Conservation (phyloP, 2,329 filamentous ascomycete genomes). For the Sporothrix curviconia region DNA sequence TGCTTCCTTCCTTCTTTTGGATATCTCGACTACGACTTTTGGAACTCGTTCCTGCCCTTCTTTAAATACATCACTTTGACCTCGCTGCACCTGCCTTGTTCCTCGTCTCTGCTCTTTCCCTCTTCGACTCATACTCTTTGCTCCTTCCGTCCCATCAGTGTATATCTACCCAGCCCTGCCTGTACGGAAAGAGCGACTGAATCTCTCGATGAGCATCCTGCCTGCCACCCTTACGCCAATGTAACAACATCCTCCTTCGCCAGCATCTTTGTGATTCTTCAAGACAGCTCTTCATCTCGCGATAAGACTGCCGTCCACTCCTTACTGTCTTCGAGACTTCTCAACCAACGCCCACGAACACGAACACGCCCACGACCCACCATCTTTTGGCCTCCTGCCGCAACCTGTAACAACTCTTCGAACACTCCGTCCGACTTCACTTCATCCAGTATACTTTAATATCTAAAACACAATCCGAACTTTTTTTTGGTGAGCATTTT, state of each 20-base stretch:
- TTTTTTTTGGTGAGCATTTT: slow-evolving; percentile 8
- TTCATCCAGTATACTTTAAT: slow-evolving; percentile 10
- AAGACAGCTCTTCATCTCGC: slow-evolving; percentile 9
- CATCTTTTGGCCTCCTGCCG: slow-evolving; percentile 31
- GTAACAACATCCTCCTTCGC: slow-evolving; percentile 22
- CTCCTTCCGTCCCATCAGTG: neutral
- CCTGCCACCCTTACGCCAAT: slow-evolving; percentile 12
- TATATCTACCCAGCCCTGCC: neutral
- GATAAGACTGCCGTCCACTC: slow-evolving; percentile 40
- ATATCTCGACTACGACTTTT: slow-evolving; percentile 36
- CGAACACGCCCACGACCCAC: slow-evolving; percentile 27
- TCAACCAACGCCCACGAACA: slow-evolving; percentile 20
- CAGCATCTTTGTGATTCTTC: slow-evolving; percentile 11
- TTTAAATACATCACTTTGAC: slow-evolving; percentile 26
- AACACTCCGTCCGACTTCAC: neutral
- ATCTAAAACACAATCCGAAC: neutral
- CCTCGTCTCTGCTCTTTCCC: neutral
- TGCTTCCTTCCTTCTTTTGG: slow-evolving; percentile 31
- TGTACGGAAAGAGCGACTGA: slow-evolving; percentile 16
- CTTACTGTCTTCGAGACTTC: slow-evolving; percentile 25
- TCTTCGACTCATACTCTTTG: slow-evolving; percentile 6
- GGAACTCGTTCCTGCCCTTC: slow-evolving; percentile 41
- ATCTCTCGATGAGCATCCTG: slow-evolving; percentile 14
- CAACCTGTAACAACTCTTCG: slow-evolving; percentile 22
- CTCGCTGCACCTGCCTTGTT: slow-evolving; percentile 7